phyloP scores from a whole-genome alignment of 805 yeast genomes.

The Yarrowia sp. region DNA sequence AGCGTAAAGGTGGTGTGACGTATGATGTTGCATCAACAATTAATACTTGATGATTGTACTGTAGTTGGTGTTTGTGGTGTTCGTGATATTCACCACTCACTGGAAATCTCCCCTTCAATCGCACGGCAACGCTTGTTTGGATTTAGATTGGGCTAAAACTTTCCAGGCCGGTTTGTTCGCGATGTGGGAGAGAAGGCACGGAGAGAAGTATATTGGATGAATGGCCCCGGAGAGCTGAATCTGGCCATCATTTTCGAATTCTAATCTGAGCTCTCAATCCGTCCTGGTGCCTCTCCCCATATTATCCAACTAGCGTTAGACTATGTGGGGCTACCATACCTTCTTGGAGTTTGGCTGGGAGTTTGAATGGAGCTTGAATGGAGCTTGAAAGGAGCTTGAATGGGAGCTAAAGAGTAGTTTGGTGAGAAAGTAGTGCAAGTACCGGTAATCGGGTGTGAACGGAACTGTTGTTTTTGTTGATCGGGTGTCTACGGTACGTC shows the following conservation, averaged over 20 bases:
- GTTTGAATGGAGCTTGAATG: neutral
- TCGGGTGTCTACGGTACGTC: too few relatives aligned
- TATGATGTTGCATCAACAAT: too few relatives aligned
- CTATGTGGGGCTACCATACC: slow-evolving; percentile 29
- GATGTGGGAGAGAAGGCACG: neutral
- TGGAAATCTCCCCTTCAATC: neutral
- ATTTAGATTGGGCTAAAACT: neutral
- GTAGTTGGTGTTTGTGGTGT: neutral
- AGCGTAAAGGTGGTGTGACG: neutral
- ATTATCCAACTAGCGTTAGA: slow-evolving; percentile 11
- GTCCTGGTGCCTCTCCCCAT: neutral
- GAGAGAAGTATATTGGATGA: neutral
- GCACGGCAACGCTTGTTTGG: slow-evolving; percentile 10
- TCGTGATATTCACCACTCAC: too few relatives aligned
- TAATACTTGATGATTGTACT: neutral
- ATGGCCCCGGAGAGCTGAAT: neutral
- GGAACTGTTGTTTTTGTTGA: too few relatives aligned
- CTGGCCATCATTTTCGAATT: neutral
- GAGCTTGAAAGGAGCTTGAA: neutral
- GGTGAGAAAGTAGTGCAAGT: too few relatives aligned
- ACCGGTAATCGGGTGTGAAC: too few relatives aligned
- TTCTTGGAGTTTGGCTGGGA: neutral
- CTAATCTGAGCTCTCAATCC: neutral
- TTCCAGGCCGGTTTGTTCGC: neutral
- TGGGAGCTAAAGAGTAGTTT: too few relatives aligned